Percentiles rank a stretch among this genome's conserved stretches.
Evolutionary conservation across 805 yeast species (phyloP).

Genomic region (Lachancea lanzarotensis): DNA sequence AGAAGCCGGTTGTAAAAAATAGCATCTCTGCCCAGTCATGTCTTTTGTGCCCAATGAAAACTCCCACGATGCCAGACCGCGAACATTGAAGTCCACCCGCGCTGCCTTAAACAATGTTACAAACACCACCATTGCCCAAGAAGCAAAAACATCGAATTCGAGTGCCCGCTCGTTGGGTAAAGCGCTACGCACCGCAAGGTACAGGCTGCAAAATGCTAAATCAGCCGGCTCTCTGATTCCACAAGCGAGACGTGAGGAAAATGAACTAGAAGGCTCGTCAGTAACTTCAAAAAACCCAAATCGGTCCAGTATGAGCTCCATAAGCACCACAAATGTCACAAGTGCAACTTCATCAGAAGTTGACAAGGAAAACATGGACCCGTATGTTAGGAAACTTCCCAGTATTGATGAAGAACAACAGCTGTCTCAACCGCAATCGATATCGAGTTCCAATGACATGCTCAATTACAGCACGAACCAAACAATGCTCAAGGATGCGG

Average conservation of each 20-base stretch:
- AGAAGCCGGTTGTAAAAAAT: neutral
- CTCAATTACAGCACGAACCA: constrained; percentile 5
- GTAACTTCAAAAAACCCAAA: neutral
- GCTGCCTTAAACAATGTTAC: constrained; percentile 33
- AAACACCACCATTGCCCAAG: constrained; percentile 26
- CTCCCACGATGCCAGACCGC: constrained; percentile 19
- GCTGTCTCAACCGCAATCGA: neutral
- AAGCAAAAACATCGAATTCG: constrained; percentile 16
- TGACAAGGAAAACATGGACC: constrained; percentile 9
- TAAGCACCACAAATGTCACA: neutral
- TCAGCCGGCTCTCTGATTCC: constrained; percentile 8
- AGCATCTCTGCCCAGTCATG: constrained; percentile 2
- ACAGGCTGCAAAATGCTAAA: constrained; percentile 10
- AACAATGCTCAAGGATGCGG: constrained; percentile 7
- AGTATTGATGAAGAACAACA: constrained; percentile 10
- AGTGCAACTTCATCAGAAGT: neutral
- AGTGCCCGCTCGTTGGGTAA: constrained; percentile 11
- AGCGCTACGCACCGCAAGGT: constrained; percentile 11
- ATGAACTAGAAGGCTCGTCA: neutral
- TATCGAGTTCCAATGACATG: constrained; percentile 8
- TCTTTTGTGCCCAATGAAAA: constrained; percentile 13
- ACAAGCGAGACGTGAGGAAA: constrained; percentile 4
- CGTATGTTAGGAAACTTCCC: constrained; percentile 5
- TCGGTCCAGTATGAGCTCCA: neutral
- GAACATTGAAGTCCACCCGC: constrained; percentile 14